Base-by-base conservation (phyloP, 208 protist genomes). In the Leptomonas pyrrhocoris region DNA sequence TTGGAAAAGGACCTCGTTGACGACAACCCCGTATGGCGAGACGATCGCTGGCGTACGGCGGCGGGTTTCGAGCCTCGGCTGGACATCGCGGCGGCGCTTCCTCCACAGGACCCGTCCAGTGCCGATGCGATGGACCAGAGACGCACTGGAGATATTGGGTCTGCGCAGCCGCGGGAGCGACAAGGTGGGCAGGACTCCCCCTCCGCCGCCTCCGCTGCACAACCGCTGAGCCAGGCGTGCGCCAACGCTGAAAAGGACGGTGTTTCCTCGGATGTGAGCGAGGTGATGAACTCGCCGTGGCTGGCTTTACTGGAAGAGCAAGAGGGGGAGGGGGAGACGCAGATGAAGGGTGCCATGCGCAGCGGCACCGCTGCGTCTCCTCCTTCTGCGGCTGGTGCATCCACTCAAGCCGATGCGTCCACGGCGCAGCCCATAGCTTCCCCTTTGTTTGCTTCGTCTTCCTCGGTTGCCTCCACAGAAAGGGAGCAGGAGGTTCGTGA, bases 21-120 rank as follows among this genome's bases (percentile, higher is more conserved):
- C 66, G 90, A 93, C 70, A 95, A 89, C 49, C 90, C 88, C 9
- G 40, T 79, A 3, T 49, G 51, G 23, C 19, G 48, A 2, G 62
- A 60, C 30, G 34, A 21, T 12, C 27, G 16, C 6, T 36, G 43
- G 28, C 36, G 54, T 31, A 6, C 8, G 11, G 15, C 25, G 30
- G 30, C 1, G 50, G 25, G 54, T 38, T 67, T 73, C 16, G 19
- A 53, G 48, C 64, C 51, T 4, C 70, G 64, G 28, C 61, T 73
- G 34, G 13, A 25, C 50, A 57, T 74, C 13, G 11, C 46, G 0
- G 74, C 34, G 13, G 43, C 50, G 11, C 3, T 53, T 2, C 18
- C 43, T 23, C 23, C 56, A 21, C 56, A 5, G 23, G 13, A 30
- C 12, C 11, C 49, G 12, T 34, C 48, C 19, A 19, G 12, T 2